Base-by-base conservation (phyloP, 1,139 yeast species). In the Chernovozyma sophiae-reginae region DNA sequence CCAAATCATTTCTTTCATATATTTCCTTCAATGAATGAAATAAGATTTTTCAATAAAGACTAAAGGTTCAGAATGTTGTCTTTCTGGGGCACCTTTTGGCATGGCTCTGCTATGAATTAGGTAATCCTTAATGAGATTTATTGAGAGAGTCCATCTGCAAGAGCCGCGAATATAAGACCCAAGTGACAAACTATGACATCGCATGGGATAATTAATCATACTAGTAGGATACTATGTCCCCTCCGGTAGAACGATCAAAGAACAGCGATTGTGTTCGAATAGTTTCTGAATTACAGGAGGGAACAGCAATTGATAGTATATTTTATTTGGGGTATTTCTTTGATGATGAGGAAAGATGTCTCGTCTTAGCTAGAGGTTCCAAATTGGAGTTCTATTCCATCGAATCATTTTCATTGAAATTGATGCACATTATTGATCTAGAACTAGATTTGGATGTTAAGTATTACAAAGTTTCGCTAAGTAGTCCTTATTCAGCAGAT, bases 291-390 rank as follows among this genome's bases (percentile, higher is more conserved):
- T 18, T 30, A 12, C 32, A 30, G 14, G 13, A 19, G n/a, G 32
- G 32, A n/a, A 11, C 22, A 12, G 25, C 25, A n/a, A 30, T 30
- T 16, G 32, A 30, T 10, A 12, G 18, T 30, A 11, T 12, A 16
- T 12, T 30, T 6, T n/a, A 13, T 14, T 10, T 15, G 4, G 15
- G 11, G 7, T 10, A 17, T 27, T 17, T 17, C 18, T n/a, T 27
- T 5, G 11, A 7, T n/a, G 15, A 8, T 6, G n/a, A 29, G 11
- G 7, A 14, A 10, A 11, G 6, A 17, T n/a, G 31, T 16, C 35
- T 33, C 18, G 25, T 27, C 3, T 13, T 33, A 8, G 10, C 23
- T 11, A 26, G 35, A 25, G 35, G 30, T n/a, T n/a, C 24, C 25
- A 20, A n/a, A 8, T 17, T 33, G 6, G 35, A 33, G n/a, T 27